These are phyloP conservation scores for Eucalyptus globulus DNA, from an alignment of 345 rosid genomes.

Conservation along the genomic window DNA sequence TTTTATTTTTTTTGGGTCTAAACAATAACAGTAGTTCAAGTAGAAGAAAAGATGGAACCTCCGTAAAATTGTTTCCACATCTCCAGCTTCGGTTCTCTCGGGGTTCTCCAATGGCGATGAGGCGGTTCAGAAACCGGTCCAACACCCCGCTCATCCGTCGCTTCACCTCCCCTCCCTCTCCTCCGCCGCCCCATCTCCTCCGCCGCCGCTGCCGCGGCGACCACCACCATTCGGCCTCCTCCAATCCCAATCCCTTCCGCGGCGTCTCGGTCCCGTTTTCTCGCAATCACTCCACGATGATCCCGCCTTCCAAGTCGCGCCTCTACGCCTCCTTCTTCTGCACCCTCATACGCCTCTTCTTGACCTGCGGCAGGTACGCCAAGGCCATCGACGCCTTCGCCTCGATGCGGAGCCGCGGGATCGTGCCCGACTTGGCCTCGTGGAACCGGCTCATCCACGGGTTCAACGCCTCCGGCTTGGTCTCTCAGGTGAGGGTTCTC, in stretches of 20 bases:
- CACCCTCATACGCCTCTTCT: constrained; percentile 59
- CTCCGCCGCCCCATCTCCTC: background rate
- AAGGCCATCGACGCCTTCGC: constrained; percentile 45
- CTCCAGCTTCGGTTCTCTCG: background rate
- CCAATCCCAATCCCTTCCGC: background rate
- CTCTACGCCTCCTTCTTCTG: constrained; percentile 53
- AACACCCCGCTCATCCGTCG: background rate
- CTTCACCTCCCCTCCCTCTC: background rate
- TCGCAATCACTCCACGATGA: background rate
- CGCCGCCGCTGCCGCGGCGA: background rate
- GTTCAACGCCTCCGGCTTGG: constrained; percentile 49
- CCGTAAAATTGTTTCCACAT: background rate
- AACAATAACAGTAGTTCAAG: too few species aligned
- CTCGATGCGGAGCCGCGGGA: constrained; percentile 37
- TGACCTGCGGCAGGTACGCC: constrained; percentile 49
- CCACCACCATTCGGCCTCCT: background rate
- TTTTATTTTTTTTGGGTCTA: too few species aligned
- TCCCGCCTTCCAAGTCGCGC: background rate
- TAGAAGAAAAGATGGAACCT: too few species aligned
- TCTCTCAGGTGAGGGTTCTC: constrained; percentile 54
- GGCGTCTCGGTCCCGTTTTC: background rate
- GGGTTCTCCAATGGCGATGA: background rate
- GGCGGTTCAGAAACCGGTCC: background rate
- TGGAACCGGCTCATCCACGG: constrained; percentile 57
- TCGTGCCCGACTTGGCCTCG: constrained; percentile 28